Evolutionary conservation across 1,284 basidiomycete species (phyloP).

Genomic region (Limonomyces culmigenus): DNA sequence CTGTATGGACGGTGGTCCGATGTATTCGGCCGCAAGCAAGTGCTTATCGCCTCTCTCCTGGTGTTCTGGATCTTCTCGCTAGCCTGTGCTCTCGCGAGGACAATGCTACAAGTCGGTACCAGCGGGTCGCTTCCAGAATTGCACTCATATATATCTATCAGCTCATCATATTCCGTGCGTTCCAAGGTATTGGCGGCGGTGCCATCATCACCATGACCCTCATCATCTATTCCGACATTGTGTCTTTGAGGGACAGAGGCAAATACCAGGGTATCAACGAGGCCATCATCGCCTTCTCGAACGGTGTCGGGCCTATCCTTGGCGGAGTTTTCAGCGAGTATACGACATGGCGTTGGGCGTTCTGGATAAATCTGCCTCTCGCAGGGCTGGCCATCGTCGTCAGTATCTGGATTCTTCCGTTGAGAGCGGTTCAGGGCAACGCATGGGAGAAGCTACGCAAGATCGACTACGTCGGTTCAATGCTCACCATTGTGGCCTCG

Average conservation of each 20-base stretch:
- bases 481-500: conserved; percentile 20
- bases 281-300: conserved; percentile 14
- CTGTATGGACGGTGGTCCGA: conserved; percentile 11
- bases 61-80: conserved; percentile 22
- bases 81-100: conserved; percentile 14
- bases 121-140: no score
- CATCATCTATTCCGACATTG: conserved; percentile 14
- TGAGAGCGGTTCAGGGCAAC: conserved; percentile 20
- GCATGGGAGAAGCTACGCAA: conserved; percentile 11
- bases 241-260: conserved; percentile 12
- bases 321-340: conserved; percentile 6
- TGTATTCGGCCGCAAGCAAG: conserved; percentile 26
- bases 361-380: conserved; percentile 18
- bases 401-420: conserved; percentile 22
- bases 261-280: conserved; percentile 13
- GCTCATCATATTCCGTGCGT: conserved; percentile 28
- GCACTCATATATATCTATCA: no score
- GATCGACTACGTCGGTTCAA: conserved; percentile 26
- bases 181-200: conserved; percentile 18
- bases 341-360: conserved; percentile 13
- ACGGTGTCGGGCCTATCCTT: conserved; percentile 7
- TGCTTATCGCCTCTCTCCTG: conserved; percentile 18
- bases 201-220: conserved; percentile 8
- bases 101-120: conserved; percentile 15
- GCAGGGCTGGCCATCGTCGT: conserved; percentile 16